These are phyloP conservation scores for Phialophora macrospora DNA, from an alignment of 2,329 filamentous ascomycete genomes.

Conservation along the genomic window DNA sequence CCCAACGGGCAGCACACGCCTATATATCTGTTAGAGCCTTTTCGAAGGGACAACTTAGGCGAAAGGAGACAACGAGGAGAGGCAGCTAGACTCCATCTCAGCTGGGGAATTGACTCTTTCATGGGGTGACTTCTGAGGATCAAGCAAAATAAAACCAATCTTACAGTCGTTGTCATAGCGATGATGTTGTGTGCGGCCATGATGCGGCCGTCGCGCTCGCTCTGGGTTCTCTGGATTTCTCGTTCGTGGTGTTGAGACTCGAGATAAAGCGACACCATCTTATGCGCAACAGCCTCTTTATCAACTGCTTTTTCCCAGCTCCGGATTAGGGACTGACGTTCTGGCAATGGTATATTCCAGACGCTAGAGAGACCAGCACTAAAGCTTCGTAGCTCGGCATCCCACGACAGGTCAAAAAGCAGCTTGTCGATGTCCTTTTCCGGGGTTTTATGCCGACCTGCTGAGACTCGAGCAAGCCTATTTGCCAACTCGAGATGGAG, in stretches of 20 bases:
- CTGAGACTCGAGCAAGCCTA: constrained; percentile 17
- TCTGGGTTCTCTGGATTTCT: constrained; percentile 35
- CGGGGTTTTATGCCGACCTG: constrained; percentile 1
- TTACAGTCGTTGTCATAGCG: constrained; percentile 42
- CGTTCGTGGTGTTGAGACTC: constrained; percentile 23
- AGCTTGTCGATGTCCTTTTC: constrained; percentile 20
- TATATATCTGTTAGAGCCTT: background rate
- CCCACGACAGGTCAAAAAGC: constrained; percentile 27
- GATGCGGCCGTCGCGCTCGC: constrained; percentile 33
- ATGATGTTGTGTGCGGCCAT: constrained; percentile 41
- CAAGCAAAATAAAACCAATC: background rate
- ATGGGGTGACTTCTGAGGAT: background rate
- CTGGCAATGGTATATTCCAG: constrained; percentile 30
- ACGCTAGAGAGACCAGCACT: constrained; percentile 29
- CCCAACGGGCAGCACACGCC: constrained; percentile 40
- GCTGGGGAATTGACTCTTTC: background rate
- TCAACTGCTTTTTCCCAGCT: constrained; percentile 35
- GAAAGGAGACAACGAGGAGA: background rate
- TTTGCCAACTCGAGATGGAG: constrained; percentile 39
- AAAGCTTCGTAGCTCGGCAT: constrained; percentile 22
- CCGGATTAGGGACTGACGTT: constrained; percentile 31
- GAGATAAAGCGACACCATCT: constrained; percentile 24
- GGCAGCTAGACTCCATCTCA: too few relatives aligned
- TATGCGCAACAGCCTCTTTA: constrained; percentile 21
- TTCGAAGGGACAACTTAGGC: background rate